These are phyloP conservation scores for Saccharomycopsis lassenensis DNA, from an alignment of 805 yeast genomes.

Conservation along the genomic window DNA sequence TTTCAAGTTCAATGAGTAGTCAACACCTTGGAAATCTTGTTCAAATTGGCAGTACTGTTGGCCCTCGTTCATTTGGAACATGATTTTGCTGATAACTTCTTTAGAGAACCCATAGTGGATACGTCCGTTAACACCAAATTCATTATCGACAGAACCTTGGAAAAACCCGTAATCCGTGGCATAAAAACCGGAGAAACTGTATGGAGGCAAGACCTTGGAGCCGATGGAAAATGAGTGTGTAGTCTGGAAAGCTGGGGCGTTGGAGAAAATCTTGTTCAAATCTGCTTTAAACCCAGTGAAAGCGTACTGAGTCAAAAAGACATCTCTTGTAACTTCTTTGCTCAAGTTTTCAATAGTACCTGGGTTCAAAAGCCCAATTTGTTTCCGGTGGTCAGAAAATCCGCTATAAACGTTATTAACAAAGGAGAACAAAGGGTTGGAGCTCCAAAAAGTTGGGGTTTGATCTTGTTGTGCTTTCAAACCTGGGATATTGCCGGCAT, in stretches of 20 bases:
- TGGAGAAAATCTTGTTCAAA: slow-evolving; percentile 78
- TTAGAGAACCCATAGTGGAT: slow-evolving; percentile 85
- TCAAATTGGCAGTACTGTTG: slow-evolving; percentile 91
- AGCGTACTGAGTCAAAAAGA: slow-evolving; percentile 76
- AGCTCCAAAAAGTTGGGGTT: slow-evolving; percentile 54
- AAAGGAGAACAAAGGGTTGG: slow-evolving; percentile 74
- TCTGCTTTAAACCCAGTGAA: slow-evolving; percentile 97
- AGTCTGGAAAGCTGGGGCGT: slow-evolving; percentile 94
- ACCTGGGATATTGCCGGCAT: slow-evolving; percentile 47
- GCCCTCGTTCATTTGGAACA: slow-evolving; percentile 76
- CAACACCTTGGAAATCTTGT: slow-evolving; percentile 88
- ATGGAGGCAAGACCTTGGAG: slow-evolving; percentile 74
- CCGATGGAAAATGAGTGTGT: slow-evolving; percentile 90
- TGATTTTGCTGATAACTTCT: slow-evolving; percentile 66
- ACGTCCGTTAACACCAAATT: slow-evolving; percentile 76
- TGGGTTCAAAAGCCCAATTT: slow-evolving; percentile 79
- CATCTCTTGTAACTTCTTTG: slow-evolving; percentile 91
- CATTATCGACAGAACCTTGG: slow-evolving; percentile 90
- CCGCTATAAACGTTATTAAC: slow-evolving; percentile 64
- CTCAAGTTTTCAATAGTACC: slow-evolving; percentile 90
- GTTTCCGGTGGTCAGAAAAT: slow-evolving; percentile 65
- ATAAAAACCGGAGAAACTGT: slow-evolving; percentile 81
- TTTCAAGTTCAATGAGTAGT: slow-evolving; percentile 82
- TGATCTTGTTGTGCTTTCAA: slow-evolving; percentile 39
- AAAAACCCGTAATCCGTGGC: slow-evolving; percentile 77